These are phyloP conservation scores for Pyricularia pennisetigena DNA, from an alignment of 2,329 filamentous ascomycete species.

Conservation along the genomic window DNA sequence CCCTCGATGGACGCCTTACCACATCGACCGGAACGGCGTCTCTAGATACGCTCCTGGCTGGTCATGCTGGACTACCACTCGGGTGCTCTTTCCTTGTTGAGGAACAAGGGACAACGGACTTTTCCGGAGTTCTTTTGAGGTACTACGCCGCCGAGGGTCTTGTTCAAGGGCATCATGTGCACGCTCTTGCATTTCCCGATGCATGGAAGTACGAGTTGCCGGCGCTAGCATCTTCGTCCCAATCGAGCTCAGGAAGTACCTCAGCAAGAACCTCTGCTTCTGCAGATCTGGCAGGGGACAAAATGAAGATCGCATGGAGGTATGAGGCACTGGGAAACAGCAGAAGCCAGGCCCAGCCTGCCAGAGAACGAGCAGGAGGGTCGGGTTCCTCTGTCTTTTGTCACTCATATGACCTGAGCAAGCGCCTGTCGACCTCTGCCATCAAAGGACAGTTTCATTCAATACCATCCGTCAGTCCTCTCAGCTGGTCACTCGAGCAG, in stretches of 20 bases:
- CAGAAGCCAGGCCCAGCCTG: constrained; percentile 7
- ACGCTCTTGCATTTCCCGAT: constrained; percentile 72
- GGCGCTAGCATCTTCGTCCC: constrained; percentile 45
- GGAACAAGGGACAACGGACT: constrained; percentile 90
- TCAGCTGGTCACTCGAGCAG: constrained; percentile 10
- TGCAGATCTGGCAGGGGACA: constrained; percentile 40
- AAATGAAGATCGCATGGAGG: constrained; percentile 99
- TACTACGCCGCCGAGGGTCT: constrained; percentile 93
- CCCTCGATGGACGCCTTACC: constrained; percentile 75
- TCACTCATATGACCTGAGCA: constrained; percentile 63
- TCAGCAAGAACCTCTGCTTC: constrained; percentile 11
- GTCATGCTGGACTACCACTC: constrained; percentile 75
- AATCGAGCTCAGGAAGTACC: constrained; percentile 24
- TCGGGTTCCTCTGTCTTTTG: constrained; percentile 42
- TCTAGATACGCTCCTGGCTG: constrained; percentile 74
- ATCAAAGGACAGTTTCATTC: constrained; percentile 40
- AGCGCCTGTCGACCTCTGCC: constrained; percentile 42
- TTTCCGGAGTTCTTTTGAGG: constrained; percentile 70
- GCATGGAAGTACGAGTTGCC: constrained; percentile 78
- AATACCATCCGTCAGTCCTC: constrained; percentile 38
- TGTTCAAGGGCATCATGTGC: constrained; percentile 80
- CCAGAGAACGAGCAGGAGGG: constrained; percentile 11
- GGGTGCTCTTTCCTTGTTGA: constrained; percentile 74
- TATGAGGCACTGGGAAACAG: constrained; percentile 73
- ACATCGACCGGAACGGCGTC: constrained; percentile 88